A percentile compares a stretch with the other conserved stretches of the same genome.
phyloP scores from a whole-genome alignment of 306 rosid species.

The Fragaria ananassa region DNA sequence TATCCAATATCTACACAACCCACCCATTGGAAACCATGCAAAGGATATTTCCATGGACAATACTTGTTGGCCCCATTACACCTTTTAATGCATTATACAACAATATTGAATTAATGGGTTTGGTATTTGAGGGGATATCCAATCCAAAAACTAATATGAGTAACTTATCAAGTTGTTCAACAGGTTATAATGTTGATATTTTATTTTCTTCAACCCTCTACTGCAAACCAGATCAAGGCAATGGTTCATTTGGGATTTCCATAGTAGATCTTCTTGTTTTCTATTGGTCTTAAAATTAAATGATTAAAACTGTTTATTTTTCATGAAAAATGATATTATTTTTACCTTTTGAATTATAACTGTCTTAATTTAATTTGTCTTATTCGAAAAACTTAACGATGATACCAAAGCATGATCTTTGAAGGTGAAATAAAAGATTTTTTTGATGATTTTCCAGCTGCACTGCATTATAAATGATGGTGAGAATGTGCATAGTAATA shows the following conservation, averaged over 20 bases:
- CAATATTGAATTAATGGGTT: background rate
- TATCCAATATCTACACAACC: conserved; percentile 24
- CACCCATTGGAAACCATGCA: conserved; percentile 13
- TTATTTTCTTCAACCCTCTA: background rate
- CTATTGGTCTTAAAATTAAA: background rate
- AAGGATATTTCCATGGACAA: conserved; percentile 19
- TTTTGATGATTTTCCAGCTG: background rate
- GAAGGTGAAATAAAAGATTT: background rate
- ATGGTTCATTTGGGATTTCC: background rate
- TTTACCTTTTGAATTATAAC: background rate
- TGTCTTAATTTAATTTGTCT: background rate
- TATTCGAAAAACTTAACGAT: background rate
- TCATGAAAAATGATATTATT: background rate
- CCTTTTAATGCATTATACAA: conserved; percentile 1
- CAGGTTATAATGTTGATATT: background rate
- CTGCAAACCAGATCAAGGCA: background rate
- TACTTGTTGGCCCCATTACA: conserved; percentile 12
- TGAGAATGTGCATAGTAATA: background rate
- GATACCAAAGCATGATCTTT: background rate
- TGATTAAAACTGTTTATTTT: background rate
- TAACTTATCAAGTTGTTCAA: background rate
- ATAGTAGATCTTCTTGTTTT: background rate
- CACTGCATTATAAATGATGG: background rate
- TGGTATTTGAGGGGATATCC: background rate
- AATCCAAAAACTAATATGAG: background rate